phyloP scores from a whole-genome alignment of 2,329 filamentous ascomycete genomes.

The Byssoonygena ceratinophila region DNA sequence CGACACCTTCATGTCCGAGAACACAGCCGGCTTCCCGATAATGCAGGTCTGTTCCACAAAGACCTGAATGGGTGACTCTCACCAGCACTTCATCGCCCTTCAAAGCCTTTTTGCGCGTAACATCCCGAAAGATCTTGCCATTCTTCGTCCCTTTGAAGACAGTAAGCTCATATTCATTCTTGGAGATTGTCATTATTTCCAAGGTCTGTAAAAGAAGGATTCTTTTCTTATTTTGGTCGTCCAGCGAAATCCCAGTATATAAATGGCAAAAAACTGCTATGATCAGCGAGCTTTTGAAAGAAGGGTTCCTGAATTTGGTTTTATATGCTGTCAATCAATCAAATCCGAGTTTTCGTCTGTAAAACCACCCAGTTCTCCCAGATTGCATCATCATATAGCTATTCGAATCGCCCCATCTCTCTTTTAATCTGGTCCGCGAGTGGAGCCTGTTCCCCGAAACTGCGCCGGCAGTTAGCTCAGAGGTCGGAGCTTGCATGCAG shows the following conservation, averaged over 20 bases:
- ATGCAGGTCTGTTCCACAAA: conserved; percentile 50
- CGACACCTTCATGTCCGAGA: conserved; percentile 34
- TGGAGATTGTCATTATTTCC: not conserved
- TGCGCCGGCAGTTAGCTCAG: not conserved
- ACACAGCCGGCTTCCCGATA: conserved; percentile 16
- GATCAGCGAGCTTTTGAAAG: not conserved
- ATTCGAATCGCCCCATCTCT: not conserved
- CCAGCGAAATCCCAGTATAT: not conserved
- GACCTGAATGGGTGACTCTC: conserved; percentile 54
- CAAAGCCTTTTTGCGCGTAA: not conserved
- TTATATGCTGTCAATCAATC: not conserved
- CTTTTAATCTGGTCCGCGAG: not conserved
- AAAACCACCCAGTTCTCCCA: not conserved
- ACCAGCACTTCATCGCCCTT: conserved; percentile 43
- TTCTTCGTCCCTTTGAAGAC: conserved; percentile 9
- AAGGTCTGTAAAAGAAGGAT: not conserved
- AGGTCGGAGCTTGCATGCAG: too few relatives aligned
- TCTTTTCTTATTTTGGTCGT: not conserved
- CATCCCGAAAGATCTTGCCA: conserved; percentile 2
- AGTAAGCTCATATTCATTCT: conserved; percentile 1
- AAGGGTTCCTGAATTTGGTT: not conserved
- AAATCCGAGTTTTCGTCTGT: not conserved
- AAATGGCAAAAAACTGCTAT: not conserved
- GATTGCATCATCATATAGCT: not conserved
- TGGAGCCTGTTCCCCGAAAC: not conserved